phyloP scores from a whole-genome alignment of 2,329 filamentous ascomycete species.

The Chrysoporthe cubensis region DNA sequence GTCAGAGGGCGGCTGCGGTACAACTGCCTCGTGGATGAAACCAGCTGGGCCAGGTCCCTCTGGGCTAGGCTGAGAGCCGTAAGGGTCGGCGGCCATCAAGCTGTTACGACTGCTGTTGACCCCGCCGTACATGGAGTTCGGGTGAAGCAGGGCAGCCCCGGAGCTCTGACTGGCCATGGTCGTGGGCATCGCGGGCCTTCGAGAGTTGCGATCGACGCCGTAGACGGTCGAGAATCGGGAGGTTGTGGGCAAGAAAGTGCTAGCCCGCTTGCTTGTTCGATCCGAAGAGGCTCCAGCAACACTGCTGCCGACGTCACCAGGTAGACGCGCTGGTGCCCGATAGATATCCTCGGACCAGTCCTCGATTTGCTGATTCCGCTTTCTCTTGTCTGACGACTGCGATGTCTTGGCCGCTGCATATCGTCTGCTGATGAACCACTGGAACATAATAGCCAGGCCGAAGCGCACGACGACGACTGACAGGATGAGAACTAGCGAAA shows the following conservation, averaged over 20 bases:
- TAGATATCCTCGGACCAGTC: constrained; percentile 99
- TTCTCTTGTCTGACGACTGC: constrained; percentile 77
- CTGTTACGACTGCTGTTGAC: constrained; percentile 66
- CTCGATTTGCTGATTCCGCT: constrained; percentile 91
- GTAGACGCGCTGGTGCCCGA: constrained; percentile 80
- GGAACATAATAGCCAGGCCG: constrained; percentile 84
- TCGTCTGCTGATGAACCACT: constrained; percentile 91
- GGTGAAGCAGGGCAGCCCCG: constrained; percentile 71
- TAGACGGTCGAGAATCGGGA: constrained; percentile 94
- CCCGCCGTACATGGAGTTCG: constrained; percentile 73
- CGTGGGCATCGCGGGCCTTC: constrained; percentile 66
- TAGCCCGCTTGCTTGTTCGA: constrained; percentile 77
- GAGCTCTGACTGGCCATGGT: constrained; percentile 94
- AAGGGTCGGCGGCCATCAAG: constrained; percentile 65
- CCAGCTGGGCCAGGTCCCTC: constrained; percentile 83
- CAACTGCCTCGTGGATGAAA: constrained; percentile 95
- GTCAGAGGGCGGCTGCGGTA: constrained; percentile 93
- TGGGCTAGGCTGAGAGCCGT: constrained; percentile 52
- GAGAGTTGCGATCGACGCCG: constrained; percentile 66
- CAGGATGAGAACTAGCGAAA: constrained; percentile 89
- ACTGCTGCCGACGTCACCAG: constrained; percentile 72
- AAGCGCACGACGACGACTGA: constrained; percentile 88
- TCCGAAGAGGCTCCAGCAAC: constrained; percentile 64
- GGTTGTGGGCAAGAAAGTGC: constrained; percentile 85
- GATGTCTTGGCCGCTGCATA: constrained; percentile 87